Conservation (phyloP, 495 filamentous ascomycete genomes). For the Friedmanniomyces simplex region DNA sequence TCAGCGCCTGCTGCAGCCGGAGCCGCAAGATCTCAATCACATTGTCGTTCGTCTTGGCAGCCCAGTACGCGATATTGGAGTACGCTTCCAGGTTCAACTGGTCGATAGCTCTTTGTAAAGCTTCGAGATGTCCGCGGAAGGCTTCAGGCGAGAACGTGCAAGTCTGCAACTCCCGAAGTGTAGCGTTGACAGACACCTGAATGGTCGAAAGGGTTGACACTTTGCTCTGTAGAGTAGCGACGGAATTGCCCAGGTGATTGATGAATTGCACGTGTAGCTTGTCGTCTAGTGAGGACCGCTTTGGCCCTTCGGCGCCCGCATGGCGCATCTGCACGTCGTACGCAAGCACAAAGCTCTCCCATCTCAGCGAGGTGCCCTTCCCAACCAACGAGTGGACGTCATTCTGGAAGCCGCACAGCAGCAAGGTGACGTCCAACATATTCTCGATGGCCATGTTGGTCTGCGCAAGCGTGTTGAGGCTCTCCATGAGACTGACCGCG, state of each 20-base stretch:
- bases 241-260: slow-evolving; percentile 75
- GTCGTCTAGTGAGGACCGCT: slow-evolving; percentile 47
- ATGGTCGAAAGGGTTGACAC: slow-evolving; percentile 65
- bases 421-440: slow-evolving; percentile 74
- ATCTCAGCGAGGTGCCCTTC: slow-evolving; percentile 80
- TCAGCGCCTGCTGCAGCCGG: slow-evolving; percentile 69
- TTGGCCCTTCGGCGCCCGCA: slow-evolving; percentile 29
- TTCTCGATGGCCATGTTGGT: slow-evolving; percentile 68
- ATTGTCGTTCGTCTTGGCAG: slow-evolving; percentile 67
- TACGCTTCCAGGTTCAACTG: slow-evolving; percentile 93
- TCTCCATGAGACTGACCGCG: slow-evolving; percentile 97
- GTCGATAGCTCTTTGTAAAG: slow-evolving; percentile 80
- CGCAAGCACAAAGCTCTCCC: slow-evolving; percentile 95
- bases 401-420: slow-evolving; percentile 83
- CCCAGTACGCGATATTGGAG: slow-evolving; percentile 82
- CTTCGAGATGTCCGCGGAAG: slow-evolving; percentile 71
- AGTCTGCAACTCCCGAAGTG: slow-evolving; percentile 67
- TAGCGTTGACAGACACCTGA: slow-evolving; percentile 72
- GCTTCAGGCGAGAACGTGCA: slow-evolving; percentile 68
- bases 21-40: slow-evolving; percentile 68
- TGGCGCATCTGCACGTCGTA: slow-evolving; percentile 86
- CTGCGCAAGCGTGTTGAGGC: slow-evolving; percentile 78
- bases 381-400: slow-evolving; percentile 68
- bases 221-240: slow-evolving; percentile 78
- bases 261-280: slow-evolving; percentile 95